Evolutionary conservation across 352 stramenopile species (phyloP), one percentile per base, ranked within the genome.

Genomic region (Phytophthora pini): DNA sequence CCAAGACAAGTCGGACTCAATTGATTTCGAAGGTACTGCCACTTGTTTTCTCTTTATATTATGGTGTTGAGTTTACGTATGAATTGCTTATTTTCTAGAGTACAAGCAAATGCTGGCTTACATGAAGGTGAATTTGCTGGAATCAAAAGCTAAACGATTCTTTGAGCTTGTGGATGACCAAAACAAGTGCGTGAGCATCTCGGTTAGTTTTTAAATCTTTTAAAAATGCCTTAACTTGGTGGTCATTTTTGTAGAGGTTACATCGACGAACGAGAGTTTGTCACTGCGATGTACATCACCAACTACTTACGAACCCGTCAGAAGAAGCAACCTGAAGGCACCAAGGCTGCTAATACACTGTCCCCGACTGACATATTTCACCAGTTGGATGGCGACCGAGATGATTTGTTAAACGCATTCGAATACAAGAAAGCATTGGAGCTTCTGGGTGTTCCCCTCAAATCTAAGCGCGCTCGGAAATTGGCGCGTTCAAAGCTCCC

Each of bases 41-140:
- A 8, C 3, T 9, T 45, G 1, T 47, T 38, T 44, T 26, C 20
- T 20, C 58, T 27, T 20, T 11, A 5, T 17, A 3, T 38, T 20
- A 2, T 38, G 45, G 20, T 55, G 6, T 7, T 31, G 5, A 38
- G 41, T 53, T 64, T 24, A 62, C 46, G 41, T 45, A 2, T n/a
- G 58, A 43, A 8, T 22, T 61, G 17, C 51, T 34, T 49, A 17
- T 27, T 24, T 31, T 49, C 17, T 47, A 92, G 84, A 93, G 52
- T 93, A 90, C 74, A 87, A 87, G 49, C 72, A 84, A 56, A 93
- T 93, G 84, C 79, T 93, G 5, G 67, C 76, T 29, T 93, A 89
- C 47, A 69, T 72, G 17, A 88, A 88, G 27, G 38, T 92, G 1
- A 82, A 90, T 44, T 41, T 93, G 1, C 59, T 91, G 12, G 84